phyloP scores from a whole-genome alignment of 2,329 filamentous ascomycete genomes.

The Alternaria conjuncta region DNA sequence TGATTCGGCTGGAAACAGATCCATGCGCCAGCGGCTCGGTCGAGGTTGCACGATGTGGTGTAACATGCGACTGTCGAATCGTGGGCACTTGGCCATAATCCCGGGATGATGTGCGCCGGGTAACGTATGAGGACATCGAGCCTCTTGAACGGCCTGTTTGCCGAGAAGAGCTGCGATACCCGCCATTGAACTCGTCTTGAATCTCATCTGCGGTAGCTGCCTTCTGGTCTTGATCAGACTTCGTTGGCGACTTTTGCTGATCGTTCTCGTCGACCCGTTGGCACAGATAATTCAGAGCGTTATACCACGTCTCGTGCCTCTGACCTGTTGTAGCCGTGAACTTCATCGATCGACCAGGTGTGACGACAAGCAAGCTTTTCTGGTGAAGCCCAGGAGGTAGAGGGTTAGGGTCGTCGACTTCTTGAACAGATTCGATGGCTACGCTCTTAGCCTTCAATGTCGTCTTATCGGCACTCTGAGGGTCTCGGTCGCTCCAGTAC shows the following conservation, averaged over 20 bases:
- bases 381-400: conserved; percentile 93
- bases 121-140: conserved; percentile 83
- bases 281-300: conserved; percentile 90
- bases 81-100: conserved; percentile 50
- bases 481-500: conserved; percentile 95
- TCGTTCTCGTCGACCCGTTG: conserved; percentile 67
- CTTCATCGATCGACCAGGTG: conserved; percentile 86
- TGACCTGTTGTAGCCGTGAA: conserved; percentile 95
- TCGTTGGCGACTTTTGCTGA: conserved; percentile 33
- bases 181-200: conserved; percentile 78
- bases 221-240: conserved; percentile 54
- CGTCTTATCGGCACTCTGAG: conserved; percentile 75
- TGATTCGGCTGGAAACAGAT: conserved; percentile 55
- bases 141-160: conserved; percentile 58
- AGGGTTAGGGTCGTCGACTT: conserved; percentile 92
- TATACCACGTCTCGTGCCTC: conserved; percentile 98
- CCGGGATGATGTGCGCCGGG: conserved; percentile 54
- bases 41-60: conserved; percentile 37
- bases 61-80: conserved; percentile 53
- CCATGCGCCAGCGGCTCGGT: conserved; percentile 45
- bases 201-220: conserved; percentile 65
- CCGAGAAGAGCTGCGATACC: conserved; percentile 58
- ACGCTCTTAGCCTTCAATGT: conserved; percentile 89
- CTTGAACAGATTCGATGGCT: conserved; percentile 87
- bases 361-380: conserved; percentile 90